Percentiles rank a stretch among this genome's conserved stretches.
Conservation (phyloP, 164 flowering plant genomes). For the Berberis vulgaris region DNA sequence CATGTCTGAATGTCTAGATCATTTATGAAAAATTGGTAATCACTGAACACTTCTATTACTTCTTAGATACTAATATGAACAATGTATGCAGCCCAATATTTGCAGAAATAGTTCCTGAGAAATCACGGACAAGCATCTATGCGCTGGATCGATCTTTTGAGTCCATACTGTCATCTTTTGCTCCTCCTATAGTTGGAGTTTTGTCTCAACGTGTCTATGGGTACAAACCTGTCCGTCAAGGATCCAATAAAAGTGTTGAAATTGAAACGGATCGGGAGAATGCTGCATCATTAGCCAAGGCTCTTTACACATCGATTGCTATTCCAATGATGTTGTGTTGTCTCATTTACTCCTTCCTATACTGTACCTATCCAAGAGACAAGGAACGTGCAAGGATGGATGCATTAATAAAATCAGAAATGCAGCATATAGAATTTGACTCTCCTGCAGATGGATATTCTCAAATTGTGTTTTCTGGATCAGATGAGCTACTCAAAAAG, state of each 20-base stretch:
- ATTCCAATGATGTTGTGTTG: constrained; percentile 77
- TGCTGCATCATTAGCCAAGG: constrained; percentile 78
- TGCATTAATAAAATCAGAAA: constrained; percentile 62
- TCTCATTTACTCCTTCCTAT: constrained; percentile 70
- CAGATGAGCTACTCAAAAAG: constrained; percentile 18
- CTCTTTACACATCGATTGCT: constrained; percentile 71
- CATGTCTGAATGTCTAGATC: no score
- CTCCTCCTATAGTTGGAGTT: constrained; percentile 87
- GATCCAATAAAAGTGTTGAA: constrained; percentile 19
- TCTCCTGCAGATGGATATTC: constrained; percentile 13
- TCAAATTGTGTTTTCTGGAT: constrained; percentile 11
- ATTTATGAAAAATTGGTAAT: no score
- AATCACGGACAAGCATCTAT: constrained; percentile 78
- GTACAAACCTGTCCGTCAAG: constrained; percentile 53
- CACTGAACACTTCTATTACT: background rate
- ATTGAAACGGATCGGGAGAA: constrained; percentile 51
- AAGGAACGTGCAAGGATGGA: constrained; percentile 66
- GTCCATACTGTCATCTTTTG: constrained; percentile 81
- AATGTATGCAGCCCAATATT: constrained; percentile 65
- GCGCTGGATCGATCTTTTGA: constrained; percentile 88
- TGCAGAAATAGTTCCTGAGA: constrained; percentile 94
- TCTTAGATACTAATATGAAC: background rate
- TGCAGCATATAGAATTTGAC: constrained; percentile 42
- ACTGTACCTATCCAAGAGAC: constrained; percentile 83
- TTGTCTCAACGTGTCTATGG: constrained; percentile 75